phyloP scores from a whole-genome alignment of 2,329 filamentous ascomycete species.

The Colletotrichum sp. region DNA sequence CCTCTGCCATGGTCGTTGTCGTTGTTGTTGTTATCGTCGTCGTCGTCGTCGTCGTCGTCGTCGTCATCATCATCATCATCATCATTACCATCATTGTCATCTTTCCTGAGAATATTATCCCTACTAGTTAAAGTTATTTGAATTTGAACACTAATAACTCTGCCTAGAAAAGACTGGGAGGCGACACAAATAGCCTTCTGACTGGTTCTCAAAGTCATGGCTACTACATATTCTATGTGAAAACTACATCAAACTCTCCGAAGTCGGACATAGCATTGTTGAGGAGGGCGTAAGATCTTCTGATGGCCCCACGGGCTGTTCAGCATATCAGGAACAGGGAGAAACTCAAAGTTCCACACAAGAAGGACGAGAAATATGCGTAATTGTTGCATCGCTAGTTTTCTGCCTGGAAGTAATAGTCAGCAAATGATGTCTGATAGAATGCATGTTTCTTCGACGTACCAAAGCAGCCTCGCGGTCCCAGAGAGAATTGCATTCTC shows the following conservation, averaged over 20 bases:
- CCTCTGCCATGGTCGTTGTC: background rate
- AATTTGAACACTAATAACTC: background rate
- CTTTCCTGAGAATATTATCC: background rate
- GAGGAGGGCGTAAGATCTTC: background rate
- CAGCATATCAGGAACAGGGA: background rate
- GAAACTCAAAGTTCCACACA: background rate
- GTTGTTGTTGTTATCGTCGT: too few relatives aligned
- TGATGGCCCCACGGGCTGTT: background rate
- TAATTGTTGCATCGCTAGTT: background rate
- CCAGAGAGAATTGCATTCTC: background rate
- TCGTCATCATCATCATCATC: rapidly evolving
- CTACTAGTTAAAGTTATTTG: background rate
- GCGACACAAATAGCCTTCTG: background rate
- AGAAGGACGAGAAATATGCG: background rate
- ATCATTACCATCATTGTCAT: background rate
- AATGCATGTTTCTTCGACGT: background rate
- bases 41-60: background rate
- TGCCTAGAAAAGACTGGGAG: background rate
- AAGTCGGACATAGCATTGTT: background rate
- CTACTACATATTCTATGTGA: background rate
- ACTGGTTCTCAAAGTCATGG: background rate
- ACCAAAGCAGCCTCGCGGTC: background rate
- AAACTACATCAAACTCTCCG: background rate
- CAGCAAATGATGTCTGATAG: background rate
- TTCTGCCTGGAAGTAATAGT: background rate